Conservation (phyloP, 2,329 filamentous ascomycete species). For the Chaetomiaceae sp. region DNA sequence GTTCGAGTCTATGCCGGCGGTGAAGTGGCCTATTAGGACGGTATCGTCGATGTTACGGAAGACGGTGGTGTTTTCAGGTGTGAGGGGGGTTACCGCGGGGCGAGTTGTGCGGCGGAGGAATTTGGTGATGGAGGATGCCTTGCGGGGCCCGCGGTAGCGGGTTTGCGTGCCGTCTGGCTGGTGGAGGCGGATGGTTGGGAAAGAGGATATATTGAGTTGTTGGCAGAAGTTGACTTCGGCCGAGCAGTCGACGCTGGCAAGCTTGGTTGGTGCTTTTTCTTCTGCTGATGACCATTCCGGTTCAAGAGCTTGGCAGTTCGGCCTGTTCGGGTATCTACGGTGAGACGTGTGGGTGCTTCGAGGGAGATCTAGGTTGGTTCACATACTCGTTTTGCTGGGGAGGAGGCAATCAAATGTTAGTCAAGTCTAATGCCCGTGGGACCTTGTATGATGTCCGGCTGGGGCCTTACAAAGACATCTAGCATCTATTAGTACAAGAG, state of each 20-base stretch:
- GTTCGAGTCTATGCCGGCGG: conserved; percentile 27
- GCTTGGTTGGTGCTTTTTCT: conserved; percentile 18
- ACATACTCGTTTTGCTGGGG: conserved; percentile 4
- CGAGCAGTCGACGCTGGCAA: conserved; percentile 40
- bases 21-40: conserved; percentile 39
- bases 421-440: too few relatives aligned
- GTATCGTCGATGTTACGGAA: conserved; percentile 38
- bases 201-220: conserved; percentile 39
- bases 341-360: too few relatives aligned
- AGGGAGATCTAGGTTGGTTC: not conserved
- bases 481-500: too few relatives aligned
- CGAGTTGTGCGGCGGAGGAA: conserved; percentile 30
- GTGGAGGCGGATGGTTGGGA: conserved; percentile 43
- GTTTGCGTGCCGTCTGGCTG: conserved; percentile 30
- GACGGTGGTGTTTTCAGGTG: conserved; percentile 25
- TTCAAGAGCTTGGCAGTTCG: conserved; percentile 33
- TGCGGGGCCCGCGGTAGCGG: conserved; percentile 42
- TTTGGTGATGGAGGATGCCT: conserved; percentile 29
- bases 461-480: conserved; percentile 6
- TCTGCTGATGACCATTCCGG: conserved; percentile 33
- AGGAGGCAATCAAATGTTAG: too few relatives aligned
- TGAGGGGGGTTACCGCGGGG: conserved; percentile 29
- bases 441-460: too few relatives aligned
- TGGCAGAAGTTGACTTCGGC: conserved; percentile 35
- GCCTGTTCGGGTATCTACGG: too few relatives aligned